Percentiles rank a stretch among this genome's conserved stretches.
phyloP scores from a whole-genome alignment of 1,139 yeast species.

The Taphrina pruni region DNA sequence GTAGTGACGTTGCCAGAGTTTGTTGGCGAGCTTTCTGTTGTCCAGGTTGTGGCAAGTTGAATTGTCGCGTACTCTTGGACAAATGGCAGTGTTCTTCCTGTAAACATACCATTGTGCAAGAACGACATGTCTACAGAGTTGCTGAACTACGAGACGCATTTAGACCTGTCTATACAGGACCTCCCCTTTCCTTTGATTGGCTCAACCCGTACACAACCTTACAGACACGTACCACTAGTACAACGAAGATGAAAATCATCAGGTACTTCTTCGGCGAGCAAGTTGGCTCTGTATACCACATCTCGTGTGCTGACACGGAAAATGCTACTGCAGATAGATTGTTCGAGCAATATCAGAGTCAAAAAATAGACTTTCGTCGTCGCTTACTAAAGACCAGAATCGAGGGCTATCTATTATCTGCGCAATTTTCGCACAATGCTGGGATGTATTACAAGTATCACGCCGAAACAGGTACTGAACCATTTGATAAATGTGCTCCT shows the following conservation, averaged over 20 bases:
- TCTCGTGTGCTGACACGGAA: conserved; percentile 8
- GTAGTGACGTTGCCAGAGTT: conserved; percentile 2
- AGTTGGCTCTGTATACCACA: conserved; percentile 28
- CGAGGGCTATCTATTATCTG: conserved; percentile 18
- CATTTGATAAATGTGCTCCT: conserved; percentile 21
- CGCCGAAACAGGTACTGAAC: conserved; percentile 20
- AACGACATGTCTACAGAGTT: conserved; percentile 4
- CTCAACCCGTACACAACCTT: neutral
- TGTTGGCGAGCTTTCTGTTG: conserved; percentile 32
- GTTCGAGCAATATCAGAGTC: conserved; percentile 25
- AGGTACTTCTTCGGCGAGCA: neutral
- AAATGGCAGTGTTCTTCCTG: conserved; percentile 33
- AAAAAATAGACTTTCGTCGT: conserved; percentile 23
- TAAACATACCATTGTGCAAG: neutral
- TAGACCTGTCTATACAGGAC: conserved; percentile 15
- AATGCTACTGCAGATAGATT: conserved; percentile 16
- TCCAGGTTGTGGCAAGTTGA: conserved; percentile 34
- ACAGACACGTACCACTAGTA: neutral
- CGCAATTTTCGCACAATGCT: conserved; percentile 39
- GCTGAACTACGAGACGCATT: conserved; percentile 15
- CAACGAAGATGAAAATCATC: conserved; percentile 6
- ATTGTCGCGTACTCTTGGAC: conserved; percentile 27
- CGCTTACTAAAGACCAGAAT: conserved; percentile 18
- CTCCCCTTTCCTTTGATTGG: conserved; percentile 5
- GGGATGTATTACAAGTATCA: conserved; percentile 25